phyloP scores from a whole-genome alignment of 2,329 filamentous ascomycete genomes.

The Metarhizium rileyi region DNA sequence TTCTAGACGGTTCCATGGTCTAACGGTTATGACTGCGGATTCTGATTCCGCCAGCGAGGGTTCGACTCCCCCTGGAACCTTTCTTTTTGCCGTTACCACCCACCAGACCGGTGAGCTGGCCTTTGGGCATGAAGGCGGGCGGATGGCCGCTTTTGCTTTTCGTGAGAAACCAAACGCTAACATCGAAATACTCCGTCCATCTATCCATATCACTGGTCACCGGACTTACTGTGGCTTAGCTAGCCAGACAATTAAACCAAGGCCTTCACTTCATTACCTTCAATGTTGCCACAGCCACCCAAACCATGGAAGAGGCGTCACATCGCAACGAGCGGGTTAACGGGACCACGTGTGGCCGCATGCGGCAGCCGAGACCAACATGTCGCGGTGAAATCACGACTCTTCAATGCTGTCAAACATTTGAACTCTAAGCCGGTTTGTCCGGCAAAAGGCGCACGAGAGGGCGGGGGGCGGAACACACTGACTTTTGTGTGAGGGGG shows the following conservation, averaged over 20 bases:
- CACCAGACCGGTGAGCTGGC: too few species aligned
- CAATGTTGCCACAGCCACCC: too few species aligned
- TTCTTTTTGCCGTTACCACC: constrained; percentile 9
- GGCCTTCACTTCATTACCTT: neutral
- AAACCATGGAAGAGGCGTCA: neutral
- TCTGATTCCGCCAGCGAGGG: constrained; percentile 28
- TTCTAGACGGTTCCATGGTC: constrained; percentile 23
- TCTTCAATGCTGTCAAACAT: too few species aligned
- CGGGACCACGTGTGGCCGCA: neutral
- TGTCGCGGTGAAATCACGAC: neutral
- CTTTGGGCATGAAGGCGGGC: neutral
- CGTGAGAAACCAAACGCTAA: too few species aligned
- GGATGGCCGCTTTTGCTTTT: neutral
- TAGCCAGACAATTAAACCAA: too few species aligned
- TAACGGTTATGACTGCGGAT: constrained; percentile 29
- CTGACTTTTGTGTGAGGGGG: too few species aligned
- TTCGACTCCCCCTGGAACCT: constrained; percentile 27
- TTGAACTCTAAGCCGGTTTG: too few species aligned
- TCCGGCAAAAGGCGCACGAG: neutral
- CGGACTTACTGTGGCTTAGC: too few species aligned
- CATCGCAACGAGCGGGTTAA: neutral
- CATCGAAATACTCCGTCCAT: too few species aligned
- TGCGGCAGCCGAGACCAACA: neutral
- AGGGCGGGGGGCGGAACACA: neutral
- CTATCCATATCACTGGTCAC: too few species aligned